Base-by-base conservation (phyloP, 805 yeast genomes). In the Schizosaccharomyces cryophilus region DNA sequence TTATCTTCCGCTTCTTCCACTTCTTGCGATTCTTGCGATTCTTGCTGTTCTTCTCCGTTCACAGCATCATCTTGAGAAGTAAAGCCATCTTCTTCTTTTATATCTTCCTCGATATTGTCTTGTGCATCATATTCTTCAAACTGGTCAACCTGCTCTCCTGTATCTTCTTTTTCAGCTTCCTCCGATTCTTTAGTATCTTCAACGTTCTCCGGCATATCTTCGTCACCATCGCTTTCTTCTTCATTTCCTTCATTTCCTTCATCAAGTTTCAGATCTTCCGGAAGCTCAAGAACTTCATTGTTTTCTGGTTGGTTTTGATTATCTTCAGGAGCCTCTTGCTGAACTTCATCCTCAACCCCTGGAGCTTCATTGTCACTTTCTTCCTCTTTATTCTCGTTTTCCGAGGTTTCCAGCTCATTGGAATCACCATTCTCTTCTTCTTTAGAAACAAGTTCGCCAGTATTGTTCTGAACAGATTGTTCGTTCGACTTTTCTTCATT, bases 251-350 rank as follows among this genome's bases (percentile, higher is more conserved):
- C 89, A 4, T 77, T 83, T 29, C 80, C 94, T n/a, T 82, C 82
- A 67, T 90, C 97, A 38, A 90, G 74, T 66, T 90, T 82, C 76
- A 90, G 79, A 66, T 89, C 95, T 17, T 93, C 97, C 0, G 97
- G 96, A 35, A 90, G 74, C 26, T 93, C 96, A 65, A 90, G 74
- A 2, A 89, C 82, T 63, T 93, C 97, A 5, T 81, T 75, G 69
- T 93, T 95, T 82, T 85, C 45, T 84, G 51, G 51, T 3, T n/a
- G 51, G 2, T n/a, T 19, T 13, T 13, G 51, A 2, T 11, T 17
- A 13, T 83, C 65, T n/a, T 45, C 51, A 3, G 85, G 79, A 64
- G 74, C 79, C 21, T 84, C 86, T 63, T 80, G 85, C 68, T 84
- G 89, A 56, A 85, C 90, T 67, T 85, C 89, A 68, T 85, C 87